Percentiles rank a stretch among this genome's conserved stretches.
phyloP scores from a whole-genome alignment of 345 rosid species.

The Syzygium jambos region DNA sequence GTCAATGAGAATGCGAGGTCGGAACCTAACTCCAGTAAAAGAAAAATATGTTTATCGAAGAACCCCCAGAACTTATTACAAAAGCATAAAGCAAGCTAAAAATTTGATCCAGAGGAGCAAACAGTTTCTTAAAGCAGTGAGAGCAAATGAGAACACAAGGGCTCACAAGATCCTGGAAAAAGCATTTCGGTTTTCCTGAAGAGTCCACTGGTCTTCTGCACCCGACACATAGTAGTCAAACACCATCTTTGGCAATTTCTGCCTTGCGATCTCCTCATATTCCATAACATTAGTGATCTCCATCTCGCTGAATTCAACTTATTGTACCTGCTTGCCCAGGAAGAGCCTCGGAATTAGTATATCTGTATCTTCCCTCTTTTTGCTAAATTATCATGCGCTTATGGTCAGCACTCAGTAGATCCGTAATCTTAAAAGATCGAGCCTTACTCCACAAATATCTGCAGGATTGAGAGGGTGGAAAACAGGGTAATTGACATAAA shows the following conservation, averaged over 20 bases:
- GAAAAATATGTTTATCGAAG: neutral
- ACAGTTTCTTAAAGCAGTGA: neutral
- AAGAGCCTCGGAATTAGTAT: neutral
- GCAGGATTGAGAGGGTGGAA: neutral
- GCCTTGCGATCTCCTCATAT: constrained; percentile 71
- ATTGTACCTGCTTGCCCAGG: neutral
- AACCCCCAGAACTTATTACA: neutral
- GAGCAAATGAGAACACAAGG: neutral
- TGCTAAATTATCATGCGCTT: neutral
- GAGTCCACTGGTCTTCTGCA: constrained; percentile 97
- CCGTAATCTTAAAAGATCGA: neutral
- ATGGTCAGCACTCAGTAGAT: neutral
- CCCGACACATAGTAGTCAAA: constrained; percentile 88
- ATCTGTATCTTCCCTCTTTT: neutral
- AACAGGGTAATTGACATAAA: neutral
- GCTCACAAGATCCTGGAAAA: constrained; percentile 84
- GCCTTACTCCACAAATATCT: neutral
- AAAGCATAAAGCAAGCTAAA: neutral
- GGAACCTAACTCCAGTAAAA: constrained; percentile 34
- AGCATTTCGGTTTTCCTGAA: constrained; percentile 69
- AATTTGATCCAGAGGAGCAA: neutral
- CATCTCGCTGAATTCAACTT: constrained; percentile 9
- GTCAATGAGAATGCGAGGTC: constrained; percentile 81
- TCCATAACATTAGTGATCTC: constrained; percentile 86
- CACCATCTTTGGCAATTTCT: constrained; percentile 86